phyloP scores from a whole-genome alignment of 2,329 filamentous ascomycete genomes.

The Geosmithia putterillii region DNA sequence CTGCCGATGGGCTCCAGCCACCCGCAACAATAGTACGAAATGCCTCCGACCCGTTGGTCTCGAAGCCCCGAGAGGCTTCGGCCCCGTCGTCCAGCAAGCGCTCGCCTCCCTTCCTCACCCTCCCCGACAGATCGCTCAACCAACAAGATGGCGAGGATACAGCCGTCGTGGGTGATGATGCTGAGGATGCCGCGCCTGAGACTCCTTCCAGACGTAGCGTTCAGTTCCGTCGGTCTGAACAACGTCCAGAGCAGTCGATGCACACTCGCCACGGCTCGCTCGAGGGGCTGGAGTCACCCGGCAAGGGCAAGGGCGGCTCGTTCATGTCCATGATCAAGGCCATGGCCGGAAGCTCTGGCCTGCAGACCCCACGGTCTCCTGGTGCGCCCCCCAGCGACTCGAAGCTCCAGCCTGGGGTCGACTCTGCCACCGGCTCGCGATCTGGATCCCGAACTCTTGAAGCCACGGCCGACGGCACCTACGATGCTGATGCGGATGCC shows the following conservation, averaged over 20 bases:
- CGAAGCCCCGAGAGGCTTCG: background rate
- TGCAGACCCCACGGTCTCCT: slow-evolving; percentile 32
- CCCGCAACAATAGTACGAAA: slow-evolving; percentile 1
- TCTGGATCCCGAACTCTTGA: slow-evolving; percentile 34
- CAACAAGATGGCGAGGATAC: background rate
- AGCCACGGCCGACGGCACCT: slow-evolving; percentile 37
- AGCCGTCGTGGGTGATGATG: background rate
- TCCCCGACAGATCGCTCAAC: background rate
- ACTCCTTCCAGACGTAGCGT: slow-evolving; percentile 43
- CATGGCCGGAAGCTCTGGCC: slow-evolving; percentile 42
- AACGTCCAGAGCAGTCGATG: slow-evolving; percentile 31
- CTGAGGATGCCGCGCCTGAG: slow-evolving; percentile 1
- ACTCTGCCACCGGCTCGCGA: slow-evolving; percentile 34
- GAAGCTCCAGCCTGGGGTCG: slow-evolving; percentile 26
- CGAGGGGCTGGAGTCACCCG: slow-evolving; percentile 49
- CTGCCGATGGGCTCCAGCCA: slow-evolving; percentile 4
- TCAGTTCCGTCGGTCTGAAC: slow-evolving; percentile 56
- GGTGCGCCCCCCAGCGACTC: slow-evolving; percentile 16
- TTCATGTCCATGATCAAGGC: slow-evolving; percentile 73
- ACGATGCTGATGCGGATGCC: slow-evolving; percentile 51
- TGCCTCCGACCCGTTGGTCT: background rate
- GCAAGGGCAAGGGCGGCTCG: slow-evolving; percentile 41
- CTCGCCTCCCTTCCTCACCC: background rate
- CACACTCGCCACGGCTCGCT: slow-evolving; percentile 53
- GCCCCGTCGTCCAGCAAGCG: background rate